phyloP scores from a whole-genome alignment of 2,329 filamentous ascomycete species.

The Xylaria arbuscula region DNA sequence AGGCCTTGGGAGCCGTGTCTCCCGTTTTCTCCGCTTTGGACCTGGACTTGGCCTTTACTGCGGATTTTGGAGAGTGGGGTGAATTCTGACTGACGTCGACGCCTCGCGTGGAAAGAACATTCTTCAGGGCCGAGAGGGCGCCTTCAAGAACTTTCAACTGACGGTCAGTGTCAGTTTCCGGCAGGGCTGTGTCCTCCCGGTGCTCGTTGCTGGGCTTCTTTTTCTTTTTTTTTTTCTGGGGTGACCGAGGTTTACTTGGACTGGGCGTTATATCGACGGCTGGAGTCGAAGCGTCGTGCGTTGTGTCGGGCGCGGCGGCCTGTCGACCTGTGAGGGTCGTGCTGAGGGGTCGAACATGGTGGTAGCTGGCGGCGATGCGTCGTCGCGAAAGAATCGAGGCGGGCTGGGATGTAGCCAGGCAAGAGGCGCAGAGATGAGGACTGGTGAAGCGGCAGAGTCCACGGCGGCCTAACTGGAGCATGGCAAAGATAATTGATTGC shows the following conservation, averaged over 20 bases:
- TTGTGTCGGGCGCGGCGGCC: constrained; percentile 19
- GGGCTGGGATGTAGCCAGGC: constrained; percentile 38
- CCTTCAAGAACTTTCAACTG: constrained; percentile 52
- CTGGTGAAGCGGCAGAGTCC: constrained; percentile 45
- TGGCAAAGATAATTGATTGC: constrained; percentile 40
- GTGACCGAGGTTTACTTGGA: neutral
- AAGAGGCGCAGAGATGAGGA: constrained; percentile 48
- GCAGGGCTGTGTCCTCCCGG: neutral
- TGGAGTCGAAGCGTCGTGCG: neutral
- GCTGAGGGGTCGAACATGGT: constrained; percentile 41
- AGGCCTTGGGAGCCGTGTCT: neutral
- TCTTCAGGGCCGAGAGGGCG: constrained; percentile 54
- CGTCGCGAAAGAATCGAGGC: constrained; percentile 35
- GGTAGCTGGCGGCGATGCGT: constrained; percentile 24
- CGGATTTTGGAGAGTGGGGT: constrained; percentile 8
- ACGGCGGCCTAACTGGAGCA: constrained; percentile 51
- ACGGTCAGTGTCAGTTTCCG: constrained; percentile 35
- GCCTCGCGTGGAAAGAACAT: constrained; percentile 52
- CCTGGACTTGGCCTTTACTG: constrained; percentile 2
- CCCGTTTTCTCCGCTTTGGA: neutral
- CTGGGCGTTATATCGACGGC: constrained; percentile 13
- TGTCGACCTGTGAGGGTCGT: constrained; percentile 36
- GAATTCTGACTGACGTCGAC: constrained; percentile 44
- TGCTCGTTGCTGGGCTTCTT: constrained; percentile 1
- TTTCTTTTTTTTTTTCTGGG: constrained; percentile 23